Evolutionary conservation across 2,329 filamentous ascomycete genomes (phyloP).

Genomic region (Phyllosticta ampelicida): DNA sequence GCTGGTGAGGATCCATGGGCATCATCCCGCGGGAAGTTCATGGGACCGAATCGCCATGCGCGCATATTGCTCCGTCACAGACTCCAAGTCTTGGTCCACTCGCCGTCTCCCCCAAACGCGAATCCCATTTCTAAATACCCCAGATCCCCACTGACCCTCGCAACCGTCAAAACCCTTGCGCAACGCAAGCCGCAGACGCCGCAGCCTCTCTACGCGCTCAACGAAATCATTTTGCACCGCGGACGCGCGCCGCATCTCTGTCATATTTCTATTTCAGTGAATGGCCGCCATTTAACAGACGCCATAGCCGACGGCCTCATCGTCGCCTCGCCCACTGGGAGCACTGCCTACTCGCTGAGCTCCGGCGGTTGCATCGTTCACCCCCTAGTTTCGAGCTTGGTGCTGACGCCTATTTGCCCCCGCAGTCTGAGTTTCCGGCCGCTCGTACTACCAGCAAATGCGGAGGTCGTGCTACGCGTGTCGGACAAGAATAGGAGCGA

Average conservation of each 20-base stretch:
- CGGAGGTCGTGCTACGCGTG: constrained; percentile 68
- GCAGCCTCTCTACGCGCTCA: constrained; percentile 59
- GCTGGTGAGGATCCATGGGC: constrained; percentile 51
- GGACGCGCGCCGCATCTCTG: constrained; percentile 83
- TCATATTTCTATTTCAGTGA: constrained; percentile 83
- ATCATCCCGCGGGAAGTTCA: constrained; percentile 64
- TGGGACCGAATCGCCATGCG: constrained; percentile 63
- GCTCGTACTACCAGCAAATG: constrained; percentile 76
- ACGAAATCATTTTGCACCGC: constrained; percentile 88
- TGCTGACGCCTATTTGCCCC: constrained; percentile 90
- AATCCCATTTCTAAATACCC: constrained; percentile 20
- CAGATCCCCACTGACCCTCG: constrained; percentile 2
- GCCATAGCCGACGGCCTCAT: constrained; percentile 93
- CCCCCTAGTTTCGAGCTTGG: constrained; percentile 75
- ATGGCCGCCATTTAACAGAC: constrained; percentile 81
- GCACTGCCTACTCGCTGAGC: constrained; percentile 90
- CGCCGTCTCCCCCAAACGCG: constrained; percentile 44
- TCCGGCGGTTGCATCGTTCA: constrained; percentile 90
- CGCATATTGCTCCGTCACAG: constrained; percentile 80
- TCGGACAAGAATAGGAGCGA: constrained; percentile 49
- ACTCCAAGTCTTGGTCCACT: constrained; percentile 73
- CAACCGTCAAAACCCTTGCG: constrained; percentile 13
- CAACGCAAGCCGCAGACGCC: constrained; percentile 41
- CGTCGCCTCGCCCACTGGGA: constrained; percentile 85
- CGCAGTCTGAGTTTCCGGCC: constrained; percentile 87